phyloP scores from a whole-genome alignment of 2,329 filamentous ascomycete species.

The Calonectria hawksworthii region DNA sequence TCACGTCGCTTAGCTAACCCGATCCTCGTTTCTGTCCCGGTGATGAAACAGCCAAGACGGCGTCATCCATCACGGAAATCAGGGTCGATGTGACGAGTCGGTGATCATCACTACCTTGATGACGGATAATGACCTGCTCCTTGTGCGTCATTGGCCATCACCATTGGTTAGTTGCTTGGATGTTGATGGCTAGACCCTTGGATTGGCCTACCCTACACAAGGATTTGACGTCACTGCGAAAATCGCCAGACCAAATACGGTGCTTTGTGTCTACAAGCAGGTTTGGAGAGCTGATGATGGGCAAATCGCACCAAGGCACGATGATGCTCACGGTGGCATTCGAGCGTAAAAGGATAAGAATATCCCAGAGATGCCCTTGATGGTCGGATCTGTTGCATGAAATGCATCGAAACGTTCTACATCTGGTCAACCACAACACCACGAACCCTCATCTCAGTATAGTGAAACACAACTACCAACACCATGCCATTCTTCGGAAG shows the following conservation, averaged over 20 bases:
- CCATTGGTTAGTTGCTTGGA: slow-evolving; percentile 8
- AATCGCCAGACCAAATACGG: slow-evolving; percentile 24
- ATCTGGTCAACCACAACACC: neutral
- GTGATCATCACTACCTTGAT: slow-evolving; percentile 8
- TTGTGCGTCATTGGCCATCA: slow-evolving; percentile 17
- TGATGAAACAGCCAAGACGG: neutral
- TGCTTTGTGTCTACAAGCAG: slow-evolving; percentile 17
- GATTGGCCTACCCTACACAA: slow-evolving; percentile 16
- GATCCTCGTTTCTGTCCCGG: neutral
- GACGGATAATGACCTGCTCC: neutral
- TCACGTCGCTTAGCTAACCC: neutral
- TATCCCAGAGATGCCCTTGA: neutral
- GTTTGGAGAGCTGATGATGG: slow-evolving; percentile 8
- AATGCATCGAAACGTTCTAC: neutral
- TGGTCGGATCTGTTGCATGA: neutral
- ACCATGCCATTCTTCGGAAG: slow-evolving; percentile 52
- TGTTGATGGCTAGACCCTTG: neutral
- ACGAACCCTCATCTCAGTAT: neutral
- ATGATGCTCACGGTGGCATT: neutral
- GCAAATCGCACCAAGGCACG: neutral
- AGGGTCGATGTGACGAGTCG: slow-evolving; percentile 1
- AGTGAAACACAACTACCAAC: slow-evolving; percentile 1
- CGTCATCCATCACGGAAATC: slow-evolving; percentile 17
- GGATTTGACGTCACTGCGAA: slow-evolving; percentile 38
- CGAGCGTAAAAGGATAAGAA: neutral